Evolutionary conservation across 179 eudicot species (phyloP).

Genomic region (Nepenthes alata): DNA sequence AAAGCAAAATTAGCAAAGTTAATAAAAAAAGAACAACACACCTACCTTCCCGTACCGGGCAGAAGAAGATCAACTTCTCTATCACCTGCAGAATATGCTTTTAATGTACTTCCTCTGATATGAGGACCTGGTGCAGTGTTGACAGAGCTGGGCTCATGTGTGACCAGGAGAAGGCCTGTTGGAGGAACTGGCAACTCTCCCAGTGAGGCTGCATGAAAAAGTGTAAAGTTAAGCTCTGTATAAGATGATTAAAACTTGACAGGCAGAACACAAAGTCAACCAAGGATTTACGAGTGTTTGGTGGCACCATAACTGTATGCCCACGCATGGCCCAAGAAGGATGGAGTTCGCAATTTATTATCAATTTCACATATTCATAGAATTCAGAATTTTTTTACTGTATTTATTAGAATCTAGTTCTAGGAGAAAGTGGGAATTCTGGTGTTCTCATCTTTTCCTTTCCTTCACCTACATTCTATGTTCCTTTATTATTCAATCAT

Average conservation of each 20-base stretch:
- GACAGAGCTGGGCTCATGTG: conserved; percentile 76
- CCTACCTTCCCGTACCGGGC: conserved; percentile 94
- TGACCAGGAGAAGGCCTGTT: conserved; percentile 66
- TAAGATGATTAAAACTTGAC: neutral
- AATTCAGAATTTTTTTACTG: too few relatives aligned
- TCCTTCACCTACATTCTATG: neutral
- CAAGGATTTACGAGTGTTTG: too few relatives aligned
- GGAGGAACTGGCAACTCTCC: conserved; percentile 60
- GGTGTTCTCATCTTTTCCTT: neutral
- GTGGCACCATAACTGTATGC: neutral
- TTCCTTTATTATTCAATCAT: too few relatives aligned
- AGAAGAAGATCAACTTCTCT: conserved; percentile 88
- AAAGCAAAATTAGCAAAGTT: neutral
- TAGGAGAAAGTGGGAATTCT: neutral
- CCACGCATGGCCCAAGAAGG: neutral
- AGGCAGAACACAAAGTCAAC: too few relatives aligned
- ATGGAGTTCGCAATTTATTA: neutral
- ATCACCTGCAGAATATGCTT: conserved; percentile 71
- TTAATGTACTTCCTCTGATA: conserved; percentile 64
- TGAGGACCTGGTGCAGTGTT: conserved; percentile 81
- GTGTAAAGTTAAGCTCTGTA: neutral
- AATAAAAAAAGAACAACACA: neutral
- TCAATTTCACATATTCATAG: neutral
- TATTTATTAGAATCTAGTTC: neutral
- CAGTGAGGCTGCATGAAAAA: conserved; percentile 29